Base-by-base conservation (phyloP, 1,284 basidiomycete species). In the Hymenochaete sp. region DNA sequence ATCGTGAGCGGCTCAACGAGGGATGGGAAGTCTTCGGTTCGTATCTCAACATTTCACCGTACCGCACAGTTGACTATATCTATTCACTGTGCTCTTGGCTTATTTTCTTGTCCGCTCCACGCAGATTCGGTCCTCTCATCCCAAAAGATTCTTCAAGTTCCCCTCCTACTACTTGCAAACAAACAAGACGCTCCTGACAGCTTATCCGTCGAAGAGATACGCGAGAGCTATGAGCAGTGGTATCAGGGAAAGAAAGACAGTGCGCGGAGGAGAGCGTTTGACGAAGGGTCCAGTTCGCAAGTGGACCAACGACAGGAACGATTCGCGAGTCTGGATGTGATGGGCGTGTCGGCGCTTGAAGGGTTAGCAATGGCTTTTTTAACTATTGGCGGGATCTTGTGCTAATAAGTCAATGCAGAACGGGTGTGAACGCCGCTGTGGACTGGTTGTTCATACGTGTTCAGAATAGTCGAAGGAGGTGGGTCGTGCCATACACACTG, bases 11-110 rank as follows among this genome's bases (percentile, higher is more conserved):
- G 29, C 65, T 96, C 35, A 77, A 82, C 45, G 92, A 95, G 67
- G 87, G 87, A 10, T 96, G 92, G 92, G 85, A 90, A 53, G 91
- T 92, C 4, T 96, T 97, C 57, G 90, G 91, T 93, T 64, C 6
- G 40, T 22, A n/a, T 43, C 35, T 19, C 24, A n/a, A n/a, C n/a
- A n/a, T n/a, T n/a, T n/a, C n/a, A n/a, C n/a, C n/a, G n/a, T n/a
- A n/a, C n/a, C n/a, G n/a, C n/a, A n/a, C n/a, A n/a, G n/a, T n/a
- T n/a, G n/a, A 21, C 24, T n/a, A 11, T 14, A n/a, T 14, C 27
- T 38, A 9, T 19, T n/a, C 28, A 4, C 8, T n/a, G 16, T 14
- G 42, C 4, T 8, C 39, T 3, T 24, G 10, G 9, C 18, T 24
- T 24, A 8, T n/a, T 36, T 19, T 19, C 5, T 29, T n/a, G 32